phyloP scores from a whole-genome alignment of 768 basidiomycete genomes.

The Kondoa malvinella region DNA sequence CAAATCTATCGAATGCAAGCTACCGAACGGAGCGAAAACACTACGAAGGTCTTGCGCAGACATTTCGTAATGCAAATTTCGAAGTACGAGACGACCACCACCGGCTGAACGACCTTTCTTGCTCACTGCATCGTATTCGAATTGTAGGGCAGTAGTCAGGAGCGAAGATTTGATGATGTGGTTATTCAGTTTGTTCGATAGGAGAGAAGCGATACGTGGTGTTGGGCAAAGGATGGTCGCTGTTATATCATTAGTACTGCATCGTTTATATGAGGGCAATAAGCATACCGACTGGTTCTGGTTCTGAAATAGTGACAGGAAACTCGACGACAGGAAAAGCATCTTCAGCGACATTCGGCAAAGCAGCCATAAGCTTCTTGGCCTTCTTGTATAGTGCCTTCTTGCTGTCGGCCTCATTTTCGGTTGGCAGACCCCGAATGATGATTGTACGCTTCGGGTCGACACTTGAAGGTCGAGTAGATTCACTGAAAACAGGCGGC shows the following conservation, averaged over 20 bases:
- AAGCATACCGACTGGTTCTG: constrained; percentile 4
- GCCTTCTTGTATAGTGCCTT: constrained; percentile 43
- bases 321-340: constrained; percentile 39
- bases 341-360: constrained; percentile 52
- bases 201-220: constrained; percentile 49
- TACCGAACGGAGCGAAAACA: constrained; percentile 69
- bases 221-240: constrained; percentile 60
- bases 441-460: constrained; percentile 34
- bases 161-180: constrained; percentile 79
- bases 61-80: constrained; percentile 62
- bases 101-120: constrained; percentile 34
- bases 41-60: constrained; percentile 70
- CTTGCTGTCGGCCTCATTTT: constrained; percentile 24
- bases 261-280: background rate
- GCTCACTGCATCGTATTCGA: constrained; percentile 40
- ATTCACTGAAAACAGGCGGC: background rate
- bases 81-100: constrained; percentile 54
- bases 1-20: constrained; percentile 68
- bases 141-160: constrained; percentile 81
- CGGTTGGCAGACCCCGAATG: constrained; percentile 42
- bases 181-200: constrained; percentile 66
- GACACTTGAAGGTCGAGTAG: background rate
- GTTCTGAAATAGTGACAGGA: constrained; percentile 36
- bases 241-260: constrained; percentile 24
- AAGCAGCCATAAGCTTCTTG: constrained; percentile 52